A percentile compares a stretch with the other conserved stretches of the same genome.
phyloP scores from a whole-genome alignment of 305 asterid species.

The Petunia hybrid region DNA sequence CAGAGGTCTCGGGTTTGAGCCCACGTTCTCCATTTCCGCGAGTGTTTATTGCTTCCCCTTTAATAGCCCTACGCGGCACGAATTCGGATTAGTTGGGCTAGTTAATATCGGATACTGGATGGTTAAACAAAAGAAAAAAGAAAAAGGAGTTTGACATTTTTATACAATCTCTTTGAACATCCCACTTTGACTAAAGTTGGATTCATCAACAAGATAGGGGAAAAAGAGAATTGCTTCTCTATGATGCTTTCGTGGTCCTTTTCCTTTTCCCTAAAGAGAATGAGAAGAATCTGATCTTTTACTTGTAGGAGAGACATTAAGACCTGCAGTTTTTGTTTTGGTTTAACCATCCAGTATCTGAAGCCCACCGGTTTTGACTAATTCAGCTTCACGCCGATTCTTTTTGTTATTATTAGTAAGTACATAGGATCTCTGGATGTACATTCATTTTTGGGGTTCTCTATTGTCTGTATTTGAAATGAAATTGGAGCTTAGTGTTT shows the following conservation, averaged over 20 bases:
- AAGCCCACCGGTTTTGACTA: too few species aligned
- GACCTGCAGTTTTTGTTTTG: not conserved
- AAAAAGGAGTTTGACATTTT: too few species aligned
- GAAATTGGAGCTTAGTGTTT: not conserved
- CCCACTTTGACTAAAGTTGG: constrained; percentile 1
- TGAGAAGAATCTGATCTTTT: constrained; percentile 5
- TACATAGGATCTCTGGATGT: not conserved
- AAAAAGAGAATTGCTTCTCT: not conserved
- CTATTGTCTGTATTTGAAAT: constrained; percentile 25
- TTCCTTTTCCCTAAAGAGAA: not conserved
- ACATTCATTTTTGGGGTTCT: not conserved
- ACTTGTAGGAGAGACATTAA: not conserved
- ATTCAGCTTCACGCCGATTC: too few species aligned
- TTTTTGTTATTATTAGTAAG: not conserved
- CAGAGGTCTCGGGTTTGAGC: too few species aligned
- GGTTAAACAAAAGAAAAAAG: too few species aligned
- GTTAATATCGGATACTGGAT: too few species aligned
- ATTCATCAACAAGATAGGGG: not conserved
- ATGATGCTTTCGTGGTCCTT: not conserved
- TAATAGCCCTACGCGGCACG: too few species aligned
- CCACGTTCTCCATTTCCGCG: too few species aligned
- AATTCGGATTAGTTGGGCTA: too few species aligned
- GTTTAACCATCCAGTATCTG: too few species aligned
- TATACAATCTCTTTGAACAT: too few species aligned
- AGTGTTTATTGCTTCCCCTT: too few species aligned